Base-by-base conservation (phyloP, 805 yeast species). In the Sugiyamaella chiloensis region DNA sequence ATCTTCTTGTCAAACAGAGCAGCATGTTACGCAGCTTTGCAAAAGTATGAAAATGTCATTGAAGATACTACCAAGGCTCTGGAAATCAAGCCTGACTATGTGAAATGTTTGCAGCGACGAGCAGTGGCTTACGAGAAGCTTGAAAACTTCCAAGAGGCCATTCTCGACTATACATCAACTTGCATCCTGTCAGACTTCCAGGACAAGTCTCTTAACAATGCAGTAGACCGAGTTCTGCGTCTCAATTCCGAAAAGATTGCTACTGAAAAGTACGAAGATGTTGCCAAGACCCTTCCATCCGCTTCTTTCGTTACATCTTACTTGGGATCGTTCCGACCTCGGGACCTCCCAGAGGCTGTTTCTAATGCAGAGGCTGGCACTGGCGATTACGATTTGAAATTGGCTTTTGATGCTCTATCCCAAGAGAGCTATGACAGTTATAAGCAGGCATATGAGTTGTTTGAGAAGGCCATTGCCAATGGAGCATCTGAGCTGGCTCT, bases 1-100 rank as follows among this genome's bases (percentile, higher is more conserved):
- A 85, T 90, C 29, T 93, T 78, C 71, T 91, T 83, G 71, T 88
- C 97, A 52, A 93, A 93, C 74, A 82, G 97, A 69, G 89, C 98
- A 24, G 99, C 99, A 14, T 91, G 96, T 69, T 86, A 86, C 70
- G 85, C 90, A 44, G 87, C 95, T 6, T 72, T 87, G 56, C 79
- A 81, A 54, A 79, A 89, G 53, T 81, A 80, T 64, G 88, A 87
- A 59, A 83, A 88, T 64, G 96, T 90, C 40, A 76, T 93, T 54
- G 86, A 81, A 57, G 96, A 89, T 66, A 85, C 96, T 48, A 80
- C 96, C 17, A 78, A 76, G 52, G 99, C 98, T 24, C 76, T 93
- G 60, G 76, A 81, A 59, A 71, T 91, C 60, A 85, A 88, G 65
- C 96, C 96, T 9, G 91, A 85, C 64, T 91, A 93, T 70, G 73